Base-by-base conservation (phyloP, 257 asterid species). In the Verbena officinalis region DNA sequence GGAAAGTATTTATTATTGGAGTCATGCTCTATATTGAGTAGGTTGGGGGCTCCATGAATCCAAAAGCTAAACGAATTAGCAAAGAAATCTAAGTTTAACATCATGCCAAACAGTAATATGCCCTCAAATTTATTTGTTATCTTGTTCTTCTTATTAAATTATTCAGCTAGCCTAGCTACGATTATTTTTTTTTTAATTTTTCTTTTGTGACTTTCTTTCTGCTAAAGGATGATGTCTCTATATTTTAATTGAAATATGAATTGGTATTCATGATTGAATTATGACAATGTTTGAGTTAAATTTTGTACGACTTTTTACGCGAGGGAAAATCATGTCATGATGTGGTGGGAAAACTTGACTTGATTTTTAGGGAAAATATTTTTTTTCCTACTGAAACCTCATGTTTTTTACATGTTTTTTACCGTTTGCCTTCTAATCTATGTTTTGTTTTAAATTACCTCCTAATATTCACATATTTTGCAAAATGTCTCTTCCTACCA, bases 31-130 rank as follows among this genome's bases (percentile, higher is more conserved):
- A 74, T 7, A 57, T 1, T 58, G 59, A 42, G 53, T 71, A 81
- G 94, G 94, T 83, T 83, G 73, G 90, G 84, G 87, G 88, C 89
- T 86, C 94, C 82, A 83, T 86, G 81, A 77, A 67, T 66, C 51
- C 22, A 44, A 67, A 49, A 64, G 70, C 31, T 33, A 30, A 74
- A 24, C 44, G 60, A 76, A 67, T 50, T 69, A 74, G 46, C 7
- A 50, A 12, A 23, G 4, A 50, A 70, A 65, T 30, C 58, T 17
- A 39, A 27, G 44, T 38, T 24, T 60, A 72, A 69, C n/a, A 61
- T 49, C 63, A 44, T 55, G 69, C 76, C 77, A 67, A 65, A 65
- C 56, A 49, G 44, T 57, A n/a, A 66, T 49, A 57, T 46, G 52
- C 46, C 57, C 57, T 65, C 50, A n/a, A 50, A 22, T 19, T 34